Evolutionary conservation across 495 filamentous ascomycete genomes (phyloP).

Genomic region (Pseudotulostoma volvatum): DNA sequence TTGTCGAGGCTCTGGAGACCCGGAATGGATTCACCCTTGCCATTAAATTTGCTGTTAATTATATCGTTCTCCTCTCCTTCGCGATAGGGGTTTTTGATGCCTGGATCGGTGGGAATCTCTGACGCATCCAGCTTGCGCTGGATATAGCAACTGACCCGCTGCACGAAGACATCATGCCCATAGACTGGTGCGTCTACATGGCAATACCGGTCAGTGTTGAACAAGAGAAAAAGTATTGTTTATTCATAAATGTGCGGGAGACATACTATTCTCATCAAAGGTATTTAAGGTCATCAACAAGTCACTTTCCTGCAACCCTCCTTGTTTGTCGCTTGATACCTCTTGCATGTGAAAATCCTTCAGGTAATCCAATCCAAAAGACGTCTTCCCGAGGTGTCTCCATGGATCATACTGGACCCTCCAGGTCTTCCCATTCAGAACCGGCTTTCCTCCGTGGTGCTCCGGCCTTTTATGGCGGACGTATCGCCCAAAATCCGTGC

Average conservation of each 20-base stretch:
- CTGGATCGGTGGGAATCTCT: conserved; percentile 13
- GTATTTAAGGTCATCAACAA: not conserved
- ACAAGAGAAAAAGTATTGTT: not conserved
- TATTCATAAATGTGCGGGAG: not conserved
- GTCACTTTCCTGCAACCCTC: too few species aligned
- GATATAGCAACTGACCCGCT: conserved; percentile 25
- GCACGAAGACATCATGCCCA: conserved; percentile 28
- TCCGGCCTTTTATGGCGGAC: conserved; percentile 28
- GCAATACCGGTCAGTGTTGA: not conserved
- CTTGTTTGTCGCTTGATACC: too few species aligned
- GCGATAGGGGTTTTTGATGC: conserved; percentile 10
- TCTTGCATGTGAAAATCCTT: conserved; percentile 19
- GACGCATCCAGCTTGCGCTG: conserved; percentile 18
- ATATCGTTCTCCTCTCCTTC: not conserved
- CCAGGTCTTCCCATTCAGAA: conserved; percentile 33
- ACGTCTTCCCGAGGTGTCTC: conserved; percentile 30
- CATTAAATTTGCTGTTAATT: conserved; percentile 1
- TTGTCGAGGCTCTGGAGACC: conserved; percentile 28
- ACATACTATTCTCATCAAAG: conserved; percentile 27
- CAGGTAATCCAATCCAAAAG: conserved; percentile 38
- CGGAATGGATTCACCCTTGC: conserved; percentile 8
- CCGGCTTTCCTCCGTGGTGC: conserved; percentile 30
- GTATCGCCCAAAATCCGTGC: conserved; percentile 33
- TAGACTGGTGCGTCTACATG: conserved; percentile 14
- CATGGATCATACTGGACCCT: conserved; percentile 34